Evolutionary conservation across 176 grass and related monocot species (phyloP).

Genomic region (Musa schizocarpa): DNA sequence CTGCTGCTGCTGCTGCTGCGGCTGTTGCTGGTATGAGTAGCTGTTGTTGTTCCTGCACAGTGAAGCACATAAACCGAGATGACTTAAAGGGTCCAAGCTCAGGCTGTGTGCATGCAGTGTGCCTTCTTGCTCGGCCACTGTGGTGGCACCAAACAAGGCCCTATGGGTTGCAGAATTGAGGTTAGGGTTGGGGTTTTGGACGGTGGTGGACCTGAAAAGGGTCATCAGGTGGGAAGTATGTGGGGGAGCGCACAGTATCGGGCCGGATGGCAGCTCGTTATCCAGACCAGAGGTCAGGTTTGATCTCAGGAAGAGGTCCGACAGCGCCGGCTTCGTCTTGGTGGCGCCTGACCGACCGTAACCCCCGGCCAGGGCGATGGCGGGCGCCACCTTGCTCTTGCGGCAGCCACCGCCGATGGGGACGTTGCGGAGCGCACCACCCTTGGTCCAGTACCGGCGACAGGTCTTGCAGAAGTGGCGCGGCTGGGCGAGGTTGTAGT

Average conservation of each 20-base stretch:
- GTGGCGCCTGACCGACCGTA: background rate
- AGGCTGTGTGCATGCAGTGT: background rate
- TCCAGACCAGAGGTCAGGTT: background rate
- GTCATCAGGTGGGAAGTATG: conserved; percentile 17
- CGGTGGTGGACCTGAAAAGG: background rate
- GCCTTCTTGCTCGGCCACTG: background rate
- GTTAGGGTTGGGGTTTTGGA: background rate
- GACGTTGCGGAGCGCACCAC: conserved; percentile 34
- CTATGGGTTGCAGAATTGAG: background rate
- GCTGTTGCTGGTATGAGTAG: background rate
- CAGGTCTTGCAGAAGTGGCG: conserved; percentile 44
- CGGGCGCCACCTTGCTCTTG: conserved; percentile 24
- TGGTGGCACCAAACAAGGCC: background rate
- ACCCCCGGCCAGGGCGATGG: background rate
- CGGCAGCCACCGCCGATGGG: conserved; percentile 36
- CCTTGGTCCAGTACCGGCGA: conserved; percentile 41
- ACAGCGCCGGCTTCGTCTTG: background rate
- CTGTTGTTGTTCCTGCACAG: background rate
- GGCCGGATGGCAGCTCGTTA: background rate
- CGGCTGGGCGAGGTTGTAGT: conserved; percentile 41
- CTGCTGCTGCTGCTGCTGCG: background rate
- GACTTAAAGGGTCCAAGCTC: conserved; percentile 10
- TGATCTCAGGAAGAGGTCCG: background rate
- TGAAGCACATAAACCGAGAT: background rate
- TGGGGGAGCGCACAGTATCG: conserved; percentile 6